Evolutionary conservation across 2,329 filamentous ascomycete species (phyloP), one percentile per base, ranked within the genome.

Genomic region (Colletotrichum falcatum): DNA sequence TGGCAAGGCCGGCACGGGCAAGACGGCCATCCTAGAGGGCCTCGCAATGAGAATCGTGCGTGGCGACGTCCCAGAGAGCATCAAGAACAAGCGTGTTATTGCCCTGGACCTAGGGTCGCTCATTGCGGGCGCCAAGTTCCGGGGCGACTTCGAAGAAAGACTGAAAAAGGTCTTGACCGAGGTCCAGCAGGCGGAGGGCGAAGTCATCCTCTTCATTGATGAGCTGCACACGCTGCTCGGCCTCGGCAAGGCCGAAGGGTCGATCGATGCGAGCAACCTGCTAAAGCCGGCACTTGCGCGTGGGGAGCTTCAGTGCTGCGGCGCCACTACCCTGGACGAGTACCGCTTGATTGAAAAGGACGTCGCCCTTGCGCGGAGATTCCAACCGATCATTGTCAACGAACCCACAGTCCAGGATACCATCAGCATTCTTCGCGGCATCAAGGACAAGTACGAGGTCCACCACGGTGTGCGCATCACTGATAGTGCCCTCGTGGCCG

Each of bases 391-490:
- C 67, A 82, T 94, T 44, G 94, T 99, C n/a, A 93, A 91, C 71
- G 96, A 99, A 76, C 96, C 96, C 0, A 91, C 90, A 0, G 95
- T 98, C 0, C 90, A 94, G 74, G 95, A 98, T 74, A 98, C 96
- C 0, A 95, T 99, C 72, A 97, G 94, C 61, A 98, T 99, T 67
- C 85, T 99, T 0, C 90, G 96, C 77, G 96, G 95, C 59, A 98
- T 99, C 84, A 98, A 98, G 78, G 95, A 98, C 77, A 94, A 94
- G 74, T 99, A 99, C 77, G 96, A 98, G 80, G 94, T 98, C 0
- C 96, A 98, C 74, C 96, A 99, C 77, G 95, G 96, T 81, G 95
- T 98, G 0, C 88, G 95, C 64, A 98, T 99, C 74, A 97, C 94
- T 0, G 96, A 98, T 76, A 92, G 92, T 2, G 94, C 96, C 8